phyloP scores from a whole-genome alignment of 805 yeast species.

The Hanseniaspora singularis region DNA sequence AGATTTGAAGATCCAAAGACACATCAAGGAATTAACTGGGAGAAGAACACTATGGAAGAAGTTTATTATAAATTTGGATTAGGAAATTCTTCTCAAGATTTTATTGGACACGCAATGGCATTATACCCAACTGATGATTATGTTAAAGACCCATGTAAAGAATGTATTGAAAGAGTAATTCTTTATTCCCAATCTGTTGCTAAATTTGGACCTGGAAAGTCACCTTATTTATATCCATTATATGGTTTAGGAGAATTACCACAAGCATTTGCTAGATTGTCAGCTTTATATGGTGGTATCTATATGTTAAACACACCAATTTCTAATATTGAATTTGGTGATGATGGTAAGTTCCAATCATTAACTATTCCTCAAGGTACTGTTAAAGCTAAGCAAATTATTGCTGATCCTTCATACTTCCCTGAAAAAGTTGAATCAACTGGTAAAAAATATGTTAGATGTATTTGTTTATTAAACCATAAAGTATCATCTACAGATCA shows the following conservation, averaged over 20 bases:
- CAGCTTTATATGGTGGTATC: conserved; percentile 97
- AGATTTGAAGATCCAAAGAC: conserved; percentile 68
- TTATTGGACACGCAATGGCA: conserved; percentile 98
- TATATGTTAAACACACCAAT: conserved; percentile 95
- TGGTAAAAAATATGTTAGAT: conserved; percentile 31
- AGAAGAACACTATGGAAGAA: conserved; percentile 80
- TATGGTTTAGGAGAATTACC: conserved; percentile 97
- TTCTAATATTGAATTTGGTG: conserved; percentile 70
- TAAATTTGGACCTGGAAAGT: conserved; percentile 65
- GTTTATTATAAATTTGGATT: conserved; percentile 80
- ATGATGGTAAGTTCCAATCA: conserved; percentile 56
- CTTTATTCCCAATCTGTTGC: conserved; percentile 85
- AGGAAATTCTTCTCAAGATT: conserved; percentile 86
- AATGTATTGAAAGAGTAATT: conserved; percentile 73
- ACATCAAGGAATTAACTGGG: conserved; percentile 77
- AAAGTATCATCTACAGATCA: conserved; percentile 73
- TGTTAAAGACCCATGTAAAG: conserved; percentile 78
- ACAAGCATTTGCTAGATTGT: conserved; percentile 95
- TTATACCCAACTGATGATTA: conserved; percentile 88
- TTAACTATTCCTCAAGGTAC: conserved; percentile 84
- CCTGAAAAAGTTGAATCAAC: conserved; percentile 41
- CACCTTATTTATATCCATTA: conserved; percentile 90
- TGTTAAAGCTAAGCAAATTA: conserved; percentile 84
- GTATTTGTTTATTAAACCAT: conserved; percentile 75
- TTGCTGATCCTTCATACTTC: conserved; percentile 97